phyloP scores from a whole-genome alignment of 371 early-diverging fungal genomes.

The Apophysomyces ossiformis region DNA sequence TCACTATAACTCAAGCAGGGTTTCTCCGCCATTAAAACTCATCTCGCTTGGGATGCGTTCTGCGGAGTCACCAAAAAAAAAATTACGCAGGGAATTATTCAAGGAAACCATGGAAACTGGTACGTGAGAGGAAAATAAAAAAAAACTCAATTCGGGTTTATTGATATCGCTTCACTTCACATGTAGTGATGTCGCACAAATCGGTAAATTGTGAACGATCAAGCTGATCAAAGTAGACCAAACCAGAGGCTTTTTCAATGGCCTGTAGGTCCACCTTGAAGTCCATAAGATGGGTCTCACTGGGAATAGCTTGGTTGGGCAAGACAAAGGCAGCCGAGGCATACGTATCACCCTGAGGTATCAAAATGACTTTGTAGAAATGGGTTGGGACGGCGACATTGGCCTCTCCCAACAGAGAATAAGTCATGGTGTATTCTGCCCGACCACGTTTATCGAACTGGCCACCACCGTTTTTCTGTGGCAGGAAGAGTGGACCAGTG shows the following conservation, averaged over 20 bases:
- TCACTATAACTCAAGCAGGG: no score
- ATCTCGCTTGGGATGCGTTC: no score
- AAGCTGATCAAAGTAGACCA: constrained; percentile 70
- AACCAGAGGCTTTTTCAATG: constrained; percentile 76
- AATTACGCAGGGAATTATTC: no score
- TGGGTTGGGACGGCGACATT: constrained; percentile 91
- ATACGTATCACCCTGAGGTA: constrained; percentile 38
- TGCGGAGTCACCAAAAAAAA: no score
- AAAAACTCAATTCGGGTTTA: background rate
- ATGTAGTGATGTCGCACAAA: constrained; percentile 38
- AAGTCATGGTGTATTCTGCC: constrained; percentile 45
- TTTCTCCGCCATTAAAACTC: no score
- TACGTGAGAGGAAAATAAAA: no score
- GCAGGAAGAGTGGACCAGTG: constrained; percentile 81
- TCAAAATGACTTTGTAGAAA: constrained; percentile 83
- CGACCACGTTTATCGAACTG: constrained; percentile 30
- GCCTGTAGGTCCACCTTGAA: constrained; percentile 73
- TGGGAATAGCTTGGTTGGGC: constrained; percentile 76
- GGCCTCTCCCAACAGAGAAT: constrained; percentile 74
- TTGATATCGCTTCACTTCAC: constrained; percentile 17
- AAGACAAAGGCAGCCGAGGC: constrained; percentile 78
- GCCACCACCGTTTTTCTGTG: constrained; percentile 49
- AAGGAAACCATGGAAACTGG: no score
- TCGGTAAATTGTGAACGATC: constrained; percentile 45
- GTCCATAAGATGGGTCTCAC: constrained; percentile 57